phyloP scores from a whole-genome alignment of 805 yeast species.

The Myxozyma sirexii region DNA sequence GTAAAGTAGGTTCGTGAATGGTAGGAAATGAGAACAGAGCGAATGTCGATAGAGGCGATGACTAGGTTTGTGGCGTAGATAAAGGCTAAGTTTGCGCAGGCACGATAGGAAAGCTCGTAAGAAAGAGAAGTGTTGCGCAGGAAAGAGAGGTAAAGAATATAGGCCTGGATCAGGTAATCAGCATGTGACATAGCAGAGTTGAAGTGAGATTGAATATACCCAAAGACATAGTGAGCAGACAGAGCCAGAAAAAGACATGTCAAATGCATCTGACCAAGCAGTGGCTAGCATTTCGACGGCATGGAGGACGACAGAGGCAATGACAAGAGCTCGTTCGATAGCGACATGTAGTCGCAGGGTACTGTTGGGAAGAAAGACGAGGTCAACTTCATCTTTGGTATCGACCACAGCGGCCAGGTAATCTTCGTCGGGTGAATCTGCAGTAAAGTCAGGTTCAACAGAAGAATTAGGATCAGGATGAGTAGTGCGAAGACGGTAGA shows the following conservation, averaged over 20 bases:
- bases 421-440: constrained; percentile 15
- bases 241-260: neutral
- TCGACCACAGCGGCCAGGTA: neutral
- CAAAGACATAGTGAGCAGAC: constrained; percentile 7
- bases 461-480: constrained; percentile 3
- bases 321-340: constrained; percentile 35
- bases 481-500: constrained; percentile 21
- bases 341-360: constrained; percentile 37
- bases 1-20: constrained; percentile 31
- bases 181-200: neutral
- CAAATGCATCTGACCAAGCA: neutral
- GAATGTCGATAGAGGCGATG: constrained; percentile 29
- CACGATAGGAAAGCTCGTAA: constrained; percentile 15
- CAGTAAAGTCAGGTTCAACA: neutral
- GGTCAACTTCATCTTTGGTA: constrained; percentile 29
- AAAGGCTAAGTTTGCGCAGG: constrained; percentile 38
- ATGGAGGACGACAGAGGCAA: constrained; percentile 1
- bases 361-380: constrained; percentile 36
- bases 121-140: constrained; percentile 24
- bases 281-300: neutral
- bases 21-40: constrained; percentile 36
- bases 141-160: constrained; percentile 9
- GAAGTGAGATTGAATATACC: neutral
- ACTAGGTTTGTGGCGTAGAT: constrained; percentile 33
- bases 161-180: neutral